Conservation (phyloP, 176 grass and related monocot species). For the Zizania latifolia region DNA sequence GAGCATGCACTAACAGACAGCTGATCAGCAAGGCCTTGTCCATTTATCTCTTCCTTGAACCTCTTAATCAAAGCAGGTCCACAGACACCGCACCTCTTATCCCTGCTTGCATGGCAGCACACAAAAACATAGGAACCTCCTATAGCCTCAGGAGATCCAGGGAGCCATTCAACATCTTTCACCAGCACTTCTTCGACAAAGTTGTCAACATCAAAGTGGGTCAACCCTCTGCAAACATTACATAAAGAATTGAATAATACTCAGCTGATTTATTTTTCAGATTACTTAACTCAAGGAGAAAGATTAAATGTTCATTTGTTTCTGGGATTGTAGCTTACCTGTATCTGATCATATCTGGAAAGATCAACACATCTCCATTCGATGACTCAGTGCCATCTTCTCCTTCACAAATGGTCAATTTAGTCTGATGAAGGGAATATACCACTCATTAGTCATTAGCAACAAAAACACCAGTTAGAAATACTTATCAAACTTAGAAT, state of each 20-base stretch:
- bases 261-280: slow-evolving; percentile 1
- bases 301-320: background rate
- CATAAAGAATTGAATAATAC: background rate
- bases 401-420: slow-evolving; percentile 91
- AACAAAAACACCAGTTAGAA: background rate
- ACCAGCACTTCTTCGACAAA: slow-evolving; percentile 95
- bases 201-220: slow-evolving; percentile 70
- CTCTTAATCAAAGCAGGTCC: slow-evolving; percentile 67
- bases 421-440: slow-evolving; percentile 38
- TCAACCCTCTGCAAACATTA: slow-evolving; percentile 60
- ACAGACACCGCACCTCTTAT: slow-evolving; percentile 80
- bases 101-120: no score
- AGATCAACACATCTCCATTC: slow-evolving; percentile 88
- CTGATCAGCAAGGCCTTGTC: slow-evolving; percentile 41
- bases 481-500: background rate
- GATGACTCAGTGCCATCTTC: slow-evolving; percentile 81
- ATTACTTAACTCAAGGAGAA: background rate
- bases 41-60: slow-evolving; percentile 72
- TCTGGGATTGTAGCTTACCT: slow-evolving; percentile 52
- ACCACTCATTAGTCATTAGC: background rate
- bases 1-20: slow-evolving; percentile 74
- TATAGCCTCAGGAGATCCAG: slow-evolving; percentile 56
- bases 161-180: slow-evolving; percentile 73
- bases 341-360: slow-evolving; percentile 97
- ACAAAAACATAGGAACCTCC: slow-evolving; percentile 77